phyloP scores from a whole-genome alignment of 2,329 filamentous ascomycete species.

The Sphaerulina musiva region DNA sequence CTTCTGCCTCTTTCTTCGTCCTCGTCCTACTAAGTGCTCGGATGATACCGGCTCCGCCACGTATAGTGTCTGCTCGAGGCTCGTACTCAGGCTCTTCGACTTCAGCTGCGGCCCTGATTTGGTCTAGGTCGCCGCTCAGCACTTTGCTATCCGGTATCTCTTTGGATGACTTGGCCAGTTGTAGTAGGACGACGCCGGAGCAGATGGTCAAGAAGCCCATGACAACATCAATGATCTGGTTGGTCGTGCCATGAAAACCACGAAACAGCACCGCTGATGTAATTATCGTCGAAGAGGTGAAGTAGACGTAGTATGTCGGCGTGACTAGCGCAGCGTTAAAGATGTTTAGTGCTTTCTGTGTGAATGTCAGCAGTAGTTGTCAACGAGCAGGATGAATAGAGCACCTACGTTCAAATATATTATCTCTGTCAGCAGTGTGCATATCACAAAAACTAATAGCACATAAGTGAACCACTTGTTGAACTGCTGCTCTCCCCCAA shows the following conservation, averaged over 20 bases:
- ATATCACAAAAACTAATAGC: slow-evolving; percentile 79
- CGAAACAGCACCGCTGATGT: slow-evolving; percentile 87
- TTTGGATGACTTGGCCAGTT: slow-evolving; percentile 96
- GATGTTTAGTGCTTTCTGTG: slow-evolving; percentile 94
- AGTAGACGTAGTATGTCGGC: slow-evolving; percentile 97
- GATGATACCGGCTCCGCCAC: slow-evolving; percentile 81
- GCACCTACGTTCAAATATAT: slow-evolving; percentile 87
- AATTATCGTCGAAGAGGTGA: slow-evolving; percentile 90
- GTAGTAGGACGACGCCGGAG: slow-evolving; percentile 80
- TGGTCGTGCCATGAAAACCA: slow-evolving; percentile 81
- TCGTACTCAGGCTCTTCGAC: slow-evolving; percentile 95
- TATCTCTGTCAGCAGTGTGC: slow-evolving; percentile 87
- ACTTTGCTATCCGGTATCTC: slow-evolving; percentile 91
- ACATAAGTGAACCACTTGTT: slow-evolving; percentile 98
- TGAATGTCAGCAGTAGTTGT: slow-evolving; percentile 14
- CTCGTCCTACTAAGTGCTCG: slow-evolving; percentile 71
- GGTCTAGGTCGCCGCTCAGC: slow-evolving; percentile 86
- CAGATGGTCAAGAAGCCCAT: slow-evolving; percentile 94
- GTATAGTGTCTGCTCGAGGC: slow-evolving; percentile 91
- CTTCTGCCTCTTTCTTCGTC: slow-evolving; percentile 70
- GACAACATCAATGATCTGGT: slow-evolving; percentile 79
- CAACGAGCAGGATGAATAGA: background rate
- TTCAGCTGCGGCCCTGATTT: slow-evolving; percentile 90
- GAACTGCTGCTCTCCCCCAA: slow-evolving; percentile 75
- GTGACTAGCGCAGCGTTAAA: slow-evolving; percentile 97